Base-by-base conservation (phyloP, 2,329 filamentous ascomycete species). In the Aspergillus terreus region DNA sequence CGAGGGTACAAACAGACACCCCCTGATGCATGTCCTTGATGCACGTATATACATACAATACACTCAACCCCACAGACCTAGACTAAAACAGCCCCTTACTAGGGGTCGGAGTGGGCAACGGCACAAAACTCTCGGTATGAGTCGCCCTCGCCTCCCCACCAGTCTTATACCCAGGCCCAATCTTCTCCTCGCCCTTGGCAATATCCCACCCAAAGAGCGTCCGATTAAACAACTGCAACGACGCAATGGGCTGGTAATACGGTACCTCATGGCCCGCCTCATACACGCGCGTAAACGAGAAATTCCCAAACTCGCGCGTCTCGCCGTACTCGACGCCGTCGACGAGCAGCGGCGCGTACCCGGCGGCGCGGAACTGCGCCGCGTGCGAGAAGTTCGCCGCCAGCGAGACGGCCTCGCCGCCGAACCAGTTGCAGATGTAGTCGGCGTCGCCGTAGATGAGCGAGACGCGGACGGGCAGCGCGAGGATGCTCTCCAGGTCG, bases 281-380 rank as follows among this genome's bases (percentile, higher is more conserved):
- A 65, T 84, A 87, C 44, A 88, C 76, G 6, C 85, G 78, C 49
- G 81, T 82, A 65, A 88, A 88, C 14, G 80, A 83, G 49, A 88
- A 78, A 59, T 92, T 92, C 10, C 86, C 88, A 61, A 83, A 88
- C 67, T 94, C 88, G 4, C 88, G 81, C 0, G 90, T 88, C 50
- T 82, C 81, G 17, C 89, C 90, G 47, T 88, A 63, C 84, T 82
- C 69, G 6, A 79, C 77, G 23, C 77, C 78, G 63, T 90, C 88
- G 38, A 88, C 83, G 11, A 84, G 74, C 55, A 94, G 83, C 12
- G 86, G 82, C 0, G 83, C 81, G 65, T 94, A 94, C 1, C 88
- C 88, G 0, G 89, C 84, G 0, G 73, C 67, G 1, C 78, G 72
- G 65, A 92, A 94, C 23, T 78, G 71, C 44, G 77, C 71, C 10